Base-by-base conservation (phyloP, 108 stramenopile genomes). In the Nannochloropsis gaditana region DNA sequence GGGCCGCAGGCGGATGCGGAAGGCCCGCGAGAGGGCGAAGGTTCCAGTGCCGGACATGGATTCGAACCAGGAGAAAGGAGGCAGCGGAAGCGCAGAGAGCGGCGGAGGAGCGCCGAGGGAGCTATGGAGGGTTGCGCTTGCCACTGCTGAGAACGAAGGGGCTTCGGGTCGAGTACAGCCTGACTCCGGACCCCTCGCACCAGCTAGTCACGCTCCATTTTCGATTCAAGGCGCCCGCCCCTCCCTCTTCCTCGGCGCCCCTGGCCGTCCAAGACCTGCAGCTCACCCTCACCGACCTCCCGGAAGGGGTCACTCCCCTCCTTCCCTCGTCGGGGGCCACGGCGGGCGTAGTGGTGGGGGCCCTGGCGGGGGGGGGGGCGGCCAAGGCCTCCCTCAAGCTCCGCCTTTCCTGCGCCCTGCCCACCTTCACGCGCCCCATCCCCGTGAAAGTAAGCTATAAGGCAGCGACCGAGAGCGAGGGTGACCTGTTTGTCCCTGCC, bases 61-160 rank as follows among this genome's bases (percentile, higher is more conserved):
- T 43, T 42, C 9, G 17, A 43, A 11, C 43, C 15, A 21, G 17
- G 79, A 2, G 1, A 79, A 44, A 11, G 84, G 21, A n/a, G 84
- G 9, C 8, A 79, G 80, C 43, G 80, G 80, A 44, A 44, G 45
- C 42, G 44, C 44, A 44, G 84, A 81, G 42, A 44, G 84, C 17
- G 79, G 84, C 21, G 79, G 79, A 85, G 80, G 79, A 80, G 59
- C 19, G 59, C 59, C 59, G n/a, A 73, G n/a, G 59, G 19, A 73
- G 59, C 59, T 73, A n/a, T 6, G 4, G 3, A 73, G n/a, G 59
- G 5, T 73, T 73, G 59, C 59, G 59, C n/a, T 73, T 73, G 19
- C 59, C 59, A 15, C n/a, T 73, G 59, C 4, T 73, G 3, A 73
- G n/a, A n/a, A n/a, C 8, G 19, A n/a, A 15, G n/a, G 59, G 59